Evolutionary conservation across 192 early-diverging fungal genomes (phyloP).

Genomic region (Rhizoclosmatium globosum): DNA sequence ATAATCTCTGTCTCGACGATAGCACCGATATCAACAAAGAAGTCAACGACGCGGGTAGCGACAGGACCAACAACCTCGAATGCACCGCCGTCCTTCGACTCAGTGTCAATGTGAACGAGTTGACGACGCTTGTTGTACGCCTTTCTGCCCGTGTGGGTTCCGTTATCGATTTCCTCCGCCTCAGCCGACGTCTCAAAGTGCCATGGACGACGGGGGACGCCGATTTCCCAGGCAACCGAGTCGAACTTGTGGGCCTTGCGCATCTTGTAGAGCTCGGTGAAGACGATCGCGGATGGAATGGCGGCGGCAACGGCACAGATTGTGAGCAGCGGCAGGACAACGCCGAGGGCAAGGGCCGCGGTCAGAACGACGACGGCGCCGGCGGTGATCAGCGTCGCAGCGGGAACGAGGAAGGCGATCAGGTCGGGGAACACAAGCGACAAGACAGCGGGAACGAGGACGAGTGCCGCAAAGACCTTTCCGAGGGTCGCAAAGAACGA

Average conservation of each 20-base stretch:
- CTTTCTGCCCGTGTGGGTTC: neutral
- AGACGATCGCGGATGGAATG: conserved; percentile 19
- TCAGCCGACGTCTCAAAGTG: neutral
- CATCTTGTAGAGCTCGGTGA: conserved; percentile 28
- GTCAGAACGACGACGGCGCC: neutral
- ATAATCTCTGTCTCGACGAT: conserved; percentile 35
- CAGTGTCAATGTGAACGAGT: neutral
- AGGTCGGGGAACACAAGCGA: conserved; percentile 14
- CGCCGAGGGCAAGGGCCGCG: conserved; percentile 10
- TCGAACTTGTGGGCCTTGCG: conserved; percentile 18
- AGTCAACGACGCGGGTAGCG: neutral
- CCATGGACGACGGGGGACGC: neutral
- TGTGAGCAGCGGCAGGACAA: conserved; percentile 16
- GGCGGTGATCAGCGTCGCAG: conserved; percentile 14
- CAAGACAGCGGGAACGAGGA: conserved; percentile 13
- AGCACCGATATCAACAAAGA: conserved; percentile 31
- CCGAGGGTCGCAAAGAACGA: conserved; percentile 25
- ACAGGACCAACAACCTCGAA: neutral
- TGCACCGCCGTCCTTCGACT: neutral
- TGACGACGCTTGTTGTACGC: neutral
- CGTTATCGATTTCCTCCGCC: neutral
- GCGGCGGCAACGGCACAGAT: neutral
- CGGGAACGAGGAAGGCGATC: conserved; percentile 21
- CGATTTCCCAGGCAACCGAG: conserved; percentile 26
- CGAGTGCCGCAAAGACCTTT: conserved; percentile 21